Conservation (phyloP, 2,329 filamentous ascomycete genomes). For the Colletotrichum agaves region DNA sequence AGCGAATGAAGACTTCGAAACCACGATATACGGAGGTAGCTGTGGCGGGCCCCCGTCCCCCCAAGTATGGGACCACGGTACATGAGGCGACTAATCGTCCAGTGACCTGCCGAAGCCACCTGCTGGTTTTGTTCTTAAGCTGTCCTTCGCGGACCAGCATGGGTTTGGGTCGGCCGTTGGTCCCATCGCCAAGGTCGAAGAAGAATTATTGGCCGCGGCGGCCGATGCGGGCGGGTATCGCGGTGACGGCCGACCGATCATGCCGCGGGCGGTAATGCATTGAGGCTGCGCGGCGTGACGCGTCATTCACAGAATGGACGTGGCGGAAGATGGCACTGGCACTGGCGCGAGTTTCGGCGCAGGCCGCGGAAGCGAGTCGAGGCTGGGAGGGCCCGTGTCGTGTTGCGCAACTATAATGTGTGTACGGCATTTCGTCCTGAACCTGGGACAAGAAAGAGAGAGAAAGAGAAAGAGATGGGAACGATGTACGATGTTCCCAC, state of each 20-base stretch:
- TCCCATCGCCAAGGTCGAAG: neutral
- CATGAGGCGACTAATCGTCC: conserved; percentile 14
- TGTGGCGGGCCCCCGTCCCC: conserved; percentile 6
- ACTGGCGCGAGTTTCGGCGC: conserved; percentile 35
- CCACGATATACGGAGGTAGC: neutral
- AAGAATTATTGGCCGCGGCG: neutral
- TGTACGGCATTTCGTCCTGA: conserved; percentile 33
- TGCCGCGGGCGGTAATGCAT: conserved; percentile 32
- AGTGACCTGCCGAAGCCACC: conserved; percentile 9
- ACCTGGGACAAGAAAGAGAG: conserved; percentile 33
- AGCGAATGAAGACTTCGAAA: conserved; percentile 17
- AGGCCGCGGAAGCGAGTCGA: conserved; percentile 28
- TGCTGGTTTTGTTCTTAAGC: neutral
- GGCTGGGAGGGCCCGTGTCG: conserved; percentile 29
- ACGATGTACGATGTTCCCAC: conserved; percentile 3
- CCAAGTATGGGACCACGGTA: conserved; percentile 3
- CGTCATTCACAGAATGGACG: conserved; percentile 27
- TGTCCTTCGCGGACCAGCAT: neutral
- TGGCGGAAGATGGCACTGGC: conserved; percentile 34
- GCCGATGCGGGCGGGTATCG: conserved; percentile 8
- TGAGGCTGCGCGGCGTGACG: conserved; percentile 33
- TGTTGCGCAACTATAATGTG: conserved; percentile 29
- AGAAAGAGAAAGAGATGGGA: conserved; percentile 24
- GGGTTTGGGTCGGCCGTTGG: neutral
- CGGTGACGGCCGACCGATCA: conserved; percentile 27